Evolutionary conservation across 169 alveolate species (phyloP).

Genomic region (Plasmodium berghei): DNA sequence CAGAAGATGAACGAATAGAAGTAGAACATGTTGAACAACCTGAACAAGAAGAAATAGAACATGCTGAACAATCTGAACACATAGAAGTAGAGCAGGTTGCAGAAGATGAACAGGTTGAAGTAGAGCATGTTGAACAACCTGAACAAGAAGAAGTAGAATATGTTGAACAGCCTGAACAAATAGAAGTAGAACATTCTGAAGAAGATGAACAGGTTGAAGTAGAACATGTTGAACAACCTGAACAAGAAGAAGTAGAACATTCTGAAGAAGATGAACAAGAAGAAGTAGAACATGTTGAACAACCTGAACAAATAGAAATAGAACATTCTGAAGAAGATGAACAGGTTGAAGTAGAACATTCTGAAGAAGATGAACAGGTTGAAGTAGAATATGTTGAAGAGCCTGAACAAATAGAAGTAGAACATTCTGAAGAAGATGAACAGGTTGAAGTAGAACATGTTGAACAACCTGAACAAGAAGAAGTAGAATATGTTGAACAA

Average conservation of each 20-base stretch:
- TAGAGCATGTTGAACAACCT: background rate
- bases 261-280: background rate
- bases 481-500: background rate
- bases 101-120: background rate
- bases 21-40: background rate
- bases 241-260: background rate
- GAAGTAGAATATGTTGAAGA: conserved; percentile 5
- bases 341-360: background rate
- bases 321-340: background rate
- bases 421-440: background rate
- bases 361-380: too few species aligned
- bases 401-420: background rate
- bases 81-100: background rate
- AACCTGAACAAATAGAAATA: background rate
- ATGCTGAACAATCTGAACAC: background rate
- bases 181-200: background rate
- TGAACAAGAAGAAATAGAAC: background rate
- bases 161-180: background rate
- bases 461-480: background rate
- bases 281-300: background rate
- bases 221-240: background rate
- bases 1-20: background rate
- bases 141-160: too few species aligned
- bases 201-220: background rate
- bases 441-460: background rate